Evolutionary conservation across 768 basidiomycete genomes (phyloP).

Genomic region (Tricholoma matsutake): DNA sequence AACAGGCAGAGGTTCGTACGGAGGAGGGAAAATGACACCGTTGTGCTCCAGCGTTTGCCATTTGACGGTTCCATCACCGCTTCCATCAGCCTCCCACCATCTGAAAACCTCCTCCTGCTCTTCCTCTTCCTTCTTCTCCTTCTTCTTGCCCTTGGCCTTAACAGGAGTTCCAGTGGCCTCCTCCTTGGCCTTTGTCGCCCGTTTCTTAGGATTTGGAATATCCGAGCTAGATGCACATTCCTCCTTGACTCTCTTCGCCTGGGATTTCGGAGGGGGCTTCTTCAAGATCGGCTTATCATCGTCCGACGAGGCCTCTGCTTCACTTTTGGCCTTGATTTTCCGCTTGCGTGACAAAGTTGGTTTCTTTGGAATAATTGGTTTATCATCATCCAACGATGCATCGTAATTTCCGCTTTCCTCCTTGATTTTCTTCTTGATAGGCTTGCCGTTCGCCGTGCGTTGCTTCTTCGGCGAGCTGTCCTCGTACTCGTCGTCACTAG

Average conservation of each 20-base stretch:
- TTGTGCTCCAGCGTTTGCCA: constrained; percentile 96
- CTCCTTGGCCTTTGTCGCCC: constrained; percentile 39
- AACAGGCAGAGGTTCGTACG: constrained; percentile 82
- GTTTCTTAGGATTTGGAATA: constrained; percentile 45
- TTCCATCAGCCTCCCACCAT: constrained; percentile 84
- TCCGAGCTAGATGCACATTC: constrained; percentile 40
- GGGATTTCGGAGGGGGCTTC: constrained; percentile 44
- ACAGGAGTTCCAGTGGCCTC: constrained; percentile 33
- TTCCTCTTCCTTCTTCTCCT: constrained; percentile 58
- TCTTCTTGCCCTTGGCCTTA: constrained; percentile 41
- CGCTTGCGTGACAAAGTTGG: constrained; percentile 35
- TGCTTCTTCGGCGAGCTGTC: constrained; percentile 44
- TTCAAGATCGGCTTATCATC: constrained; percentile 42
- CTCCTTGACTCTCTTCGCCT: constrained; percentile 54
- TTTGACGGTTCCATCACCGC: constrained; percentile 77
- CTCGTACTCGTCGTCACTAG: constrained; percentile 32
- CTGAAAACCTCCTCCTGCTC: constrained; percentile 73
- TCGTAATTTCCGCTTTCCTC: constrained; percentile 36
- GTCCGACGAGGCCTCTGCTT: constrained; percentile 41
- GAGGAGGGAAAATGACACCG: constrained; percentile 94
- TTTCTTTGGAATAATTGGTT: constrained; percentile 37
- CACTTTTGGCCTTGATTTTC: constrained; percentile 50
- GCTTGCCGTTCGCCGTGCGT: constrained; percentile 45
- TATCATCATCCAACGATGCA: constrained; percentile 35
- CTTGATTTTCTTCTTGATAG: constrained; percentile 65